phyloP scores from a whole-genome alignment of 192 early-diverging fungal genomes.

The Umbelopsis ramanniana region DNA sequence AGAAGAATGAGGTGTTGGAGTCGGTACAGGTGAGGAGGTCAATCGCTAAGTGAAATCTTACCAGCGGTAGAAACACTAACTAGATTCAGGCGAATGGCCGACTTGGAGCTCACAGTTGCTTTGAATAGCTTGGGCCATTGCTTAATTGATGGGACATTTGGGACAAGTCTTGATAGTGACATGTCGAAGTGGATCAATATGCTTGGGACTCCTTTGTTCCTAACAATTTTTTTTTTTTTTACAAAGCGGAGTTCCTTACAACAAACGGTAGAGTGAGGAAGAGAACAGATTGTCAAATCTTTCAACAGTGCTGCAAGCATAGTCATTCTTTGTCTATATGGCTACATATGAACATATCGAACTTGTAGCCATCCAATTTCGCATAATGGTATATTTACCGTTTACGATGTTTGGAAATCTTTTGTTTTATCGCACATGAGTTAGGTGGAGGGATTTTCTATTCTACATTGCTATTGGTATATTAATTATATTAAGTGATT shows the following conservation, averaged over 20 bases:
- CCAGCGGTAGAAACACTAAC: constrained; percentile 4
- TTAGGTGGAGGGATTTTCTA: too few species aligned
- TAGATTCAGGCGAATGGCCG: constrained; percentile 6
- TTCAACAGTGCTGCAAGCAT: neutral
- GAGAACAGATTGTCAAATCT: neutral
- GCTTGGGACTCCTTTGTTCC: neutral
- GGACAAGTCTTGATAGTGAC: neutral
- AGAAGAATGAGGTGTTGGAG: neutral
- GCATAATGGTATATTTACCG: too few species aligned
- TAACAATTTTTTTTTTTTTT: constrained; percentile 7
- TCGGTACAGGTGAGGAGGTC: neutral
- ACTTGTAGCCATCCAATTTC: too few species aligned
- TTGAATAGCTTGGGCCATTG: constrained; percentile 29
- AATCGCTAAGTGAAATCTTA: neutral
- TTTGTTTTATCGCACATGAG: too few species aligned
- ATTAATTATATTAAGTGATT: too few species aligned
- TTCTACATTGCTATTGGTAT: too few species aligned
- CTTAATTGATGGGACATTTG: neutral
- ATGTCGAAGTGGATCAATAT: neutral
- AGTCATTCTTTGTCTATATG: too few species aligned
- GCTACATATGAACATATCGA: too few species aligned
- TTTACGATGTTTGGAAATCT: too few species aligned
- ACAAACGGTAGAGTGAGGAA: neutral
- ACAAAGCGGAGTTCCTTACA: neutral
- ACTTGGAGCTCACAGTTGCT: constrained; percentile 1